These are phyloP conservation scores for Niveomyces coronatus DNA, from an alignment of 2,329 filamentous ascomycete genomes.

Conservation along the genomic window DNA sequence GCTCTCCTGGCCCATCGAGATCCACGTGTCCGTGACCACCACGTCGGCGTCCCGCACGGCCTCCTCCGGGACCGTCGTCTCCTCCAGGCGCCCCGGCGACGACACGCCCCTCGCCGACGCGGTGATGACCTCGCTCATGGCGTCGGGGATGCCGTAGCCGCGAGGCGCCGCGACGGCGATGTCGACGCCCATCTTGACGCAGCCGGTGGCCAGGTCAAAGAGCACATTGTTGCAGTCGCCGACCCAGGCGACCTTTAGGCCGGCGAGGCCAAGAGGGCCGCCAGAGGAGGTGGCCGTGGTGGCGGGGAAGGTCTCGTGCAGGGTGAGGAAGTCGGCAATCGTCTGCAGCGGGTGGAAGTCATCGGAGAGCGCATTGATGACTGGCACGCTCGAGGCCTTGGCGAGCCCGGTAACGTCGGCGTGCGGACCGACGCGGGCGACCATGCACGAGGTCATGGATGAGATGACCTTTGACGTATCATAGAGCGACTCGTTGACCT, in stretches of 20 bases:
- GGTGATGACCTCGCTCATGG: constrained; percentile 64
- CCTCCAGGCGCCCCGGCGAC: constrained; percentile 54
- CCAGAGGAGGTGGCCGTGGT: constrained; percentile 25
- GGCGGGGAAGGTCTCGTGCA: constrained; percentile 64
- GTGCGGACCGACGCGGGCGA: constrained; percentile 68
- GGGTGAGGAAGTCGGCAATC: constrained; percentile 87
- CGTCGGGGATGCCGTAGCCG: constrained; percentile 69
- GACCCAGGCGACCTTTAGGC: constrained; percentile 89
- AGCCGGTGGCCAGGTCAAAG: constrained; percentile 83
- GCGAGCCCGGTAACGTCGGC: constrained; percentile 63
- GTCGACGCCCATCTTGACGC: constrained; percentile 77
- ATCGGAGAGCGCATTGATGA: constrained; percentile 82
- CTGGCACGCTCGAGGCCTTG: constrained; percentile 63
- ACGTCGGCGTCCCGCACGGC: constrained; percentile 79
- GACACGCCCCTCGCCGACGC: constrained; percentile 47
- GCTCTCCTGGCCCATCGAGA: constrained; percentile 94
- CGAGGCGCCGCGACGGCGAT: constrained; percentile 78
- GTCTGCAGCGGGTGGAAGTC: constrained; percentile 90
- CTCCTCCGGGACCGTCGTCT: constrained; percentile 75
- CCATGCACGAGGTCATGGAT: constrained; percentile 80
- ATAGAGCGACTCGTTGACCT: constrained; percentile 89
- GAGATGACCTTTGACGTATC: constrained; percentile 89
- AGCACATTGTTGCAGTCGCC: constrained; percentile 96
- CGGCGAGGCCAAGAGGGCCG: constrained; percentile 56
- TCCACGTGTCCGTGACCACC: constrained; percentile 93